Evolutionary conservation across 805 yeast species (phyloP), one percentile per base, ranked within the genome.

Genomic region (Yarrowia sp.): DNA sequence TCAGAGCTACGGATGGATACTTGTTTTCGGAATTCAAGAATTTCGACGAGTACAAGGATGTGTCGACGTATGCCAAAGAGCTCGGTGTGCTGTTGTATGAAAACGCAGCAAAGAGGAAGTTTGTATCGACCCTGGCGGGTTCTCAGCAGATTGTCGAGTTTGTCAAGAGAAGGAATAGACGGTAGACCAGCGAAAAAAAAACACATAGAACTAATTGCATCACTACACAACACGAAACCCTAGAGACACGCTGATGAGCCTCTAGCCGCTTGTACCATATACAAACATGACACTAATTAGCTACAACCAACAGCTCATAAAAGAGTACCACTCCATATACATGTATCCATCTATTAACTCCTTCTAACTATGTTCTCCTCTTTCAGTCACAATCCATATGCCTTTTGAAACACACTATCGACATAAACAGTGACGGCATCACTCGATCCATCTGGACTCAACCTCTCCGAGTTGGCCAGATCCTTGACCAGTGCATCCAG

Each of bases 1-100:
- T 95, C 68, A 86, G 89, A 69, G 84, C 95, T 0, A 89, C 85
- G 60, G 90, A 87, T 33, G 99, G 99, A 0, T 92, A 87, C 66
- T 76, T 95, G 51, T 95, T 90, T 77, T 87, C 90, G 65, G 97
- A 93, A 70, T 95, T 95, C 74, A 80, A 87, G 28, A 87, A 81
- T 66, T 88, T 83, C 64, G 83, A 84, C 67, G 98, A 95, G 74
- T 95, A 84, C 74, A 89, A 87, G 38, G 78, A 83, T 22, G 79
- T 91, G 41, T 82, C 84, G 47, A 83, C 83, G 60, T 95, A 92
- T 72, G 97, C 98, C 6, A 85, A 85, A 47, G 98, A 95, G 70
- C 85, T 93, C 57, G 99, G 98, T 1, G 97, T 92, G 0, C 77
- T 93, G 57, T 72, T 90, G n/a, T 95, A 98, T 97, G 84, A 86